Base-by-base conservation (phyloP, 768 basidiomycete genomes). In the Termitomyces bulborhizus region DNA sequence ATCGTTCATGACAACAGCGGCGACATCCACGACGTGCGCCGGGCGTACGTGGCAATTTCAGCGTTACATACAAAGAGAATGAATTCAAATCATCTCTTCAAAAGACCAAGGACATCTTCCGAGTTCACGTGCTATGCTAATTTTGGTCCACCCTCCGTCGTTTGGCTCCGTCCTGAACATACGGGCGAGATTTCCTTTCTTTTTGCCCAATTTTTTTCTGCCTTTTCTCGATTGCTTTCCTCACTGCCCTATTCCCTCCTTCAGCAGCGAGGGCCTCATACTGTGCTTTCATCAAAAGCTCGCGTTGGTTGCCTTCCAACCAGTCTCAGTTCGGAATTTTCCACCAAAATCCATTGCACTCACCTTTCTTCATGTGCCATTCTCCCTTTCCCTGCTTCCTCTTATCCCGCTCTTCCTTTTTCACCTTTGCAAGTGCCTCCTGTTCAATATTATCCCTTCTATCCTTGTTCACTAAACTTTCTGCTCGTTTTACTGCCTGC, bases 321-420 rank as follows among this genome's bases (percentile, higher is more conserved):
- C 58, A 60, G 27, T 31, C 48, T 11, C 21, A 12, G 36, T 52
- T 55, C 31, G 52, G 52, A 36, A 16, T 51, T n/a, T 58, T 13
- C 46, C 55, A 15, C 42, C 27, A 40, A 9, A 32, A 27, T 6
- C 13, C 21, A n/a, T 43, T 16, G 16, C 6, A 51, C 55, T 56
- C 44, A 92, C 94, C 73, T 59, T 83, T 74, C 72, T 96, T 97
- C 80, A 96, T 75, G 71, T 78, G 89, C 91, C 91, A 98, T 42
- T 74, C 79, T 4, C 80, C 78, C 72, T 98, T 98, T 3, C 94
- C 94, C 50, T 81, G 71, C 53, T 79, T 76, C 55, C 83, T 74
- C 71, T 88, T 93, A 58, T 81, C 78, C 57, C 69, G 73, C 71
- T 93, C 86, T 47, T 79, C 80, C 61, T 76, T 77, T 64, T 75